Conservation (phyloP, 23 red algal species). For the Gracilaria vermiculophylla region DNA sequence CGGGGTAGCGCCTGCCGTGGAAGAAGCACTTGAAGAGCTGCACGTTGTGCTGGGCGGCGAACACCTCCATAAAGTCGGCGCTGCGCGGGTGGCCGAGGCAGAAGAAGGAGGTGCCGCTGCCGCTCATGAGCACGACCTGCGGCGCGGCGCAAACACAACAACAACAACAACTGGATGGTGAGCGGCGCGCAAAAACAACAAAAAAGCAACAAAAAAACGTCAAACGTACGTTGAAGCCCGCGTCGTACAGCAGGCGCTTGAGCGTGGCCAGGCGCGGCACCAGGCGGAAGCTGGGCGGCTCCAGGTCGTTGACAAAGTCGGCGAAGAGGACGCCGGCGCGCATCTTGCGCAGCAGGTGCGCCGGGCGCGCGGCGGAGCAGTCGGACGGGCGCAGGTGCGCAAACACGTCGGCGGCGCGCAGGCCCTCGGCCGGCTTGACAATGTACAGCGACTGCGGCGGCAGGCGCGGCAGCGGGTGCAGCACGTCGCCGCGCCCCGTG, state of each 20-base stretch:
- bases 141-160: neutral
- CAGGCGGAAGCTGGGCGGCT: conserved; percentile 81
- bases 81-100: conserved; percentile 77
- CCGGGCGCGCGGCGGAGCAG: conserved; percentile 61
- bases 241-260: conserved; percentile 58
- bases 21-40: conserved; percentile 59
- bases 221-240: conserved; percentile 82
- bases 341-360: conserved; percentile 55
- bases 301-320: conserved; percentile 90
- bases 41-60: conserved; percentile 54
- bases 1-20: conserved; percentile 28
- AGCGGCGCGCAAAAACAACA: no score
- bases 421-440: conserved; percentile 79
- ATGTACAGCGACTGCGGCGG: conserved; percentile 76
- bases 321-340: conserved; percentile 55
- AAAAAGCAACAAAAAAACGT: neutral
- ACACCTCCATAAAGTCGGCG: conserved; percentile 35
- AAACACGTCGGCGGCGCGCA: conserved; percentile 81
- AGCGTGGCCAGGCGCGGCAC: conserved; percentile 69
- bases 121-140: conserved; percentile 94
- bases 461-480: conserved; percentile 55
- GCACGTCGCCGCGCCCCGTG: conserved; percentile 80
- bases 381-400: conserved; percentile 49
- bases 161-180: no score
- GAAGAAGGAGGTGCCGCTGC: conserved; percentile 96